Base-by-base conservation (phyloP, 495 filamentous ascomycete genomes). In the Lophium mytilinum region DNA sequence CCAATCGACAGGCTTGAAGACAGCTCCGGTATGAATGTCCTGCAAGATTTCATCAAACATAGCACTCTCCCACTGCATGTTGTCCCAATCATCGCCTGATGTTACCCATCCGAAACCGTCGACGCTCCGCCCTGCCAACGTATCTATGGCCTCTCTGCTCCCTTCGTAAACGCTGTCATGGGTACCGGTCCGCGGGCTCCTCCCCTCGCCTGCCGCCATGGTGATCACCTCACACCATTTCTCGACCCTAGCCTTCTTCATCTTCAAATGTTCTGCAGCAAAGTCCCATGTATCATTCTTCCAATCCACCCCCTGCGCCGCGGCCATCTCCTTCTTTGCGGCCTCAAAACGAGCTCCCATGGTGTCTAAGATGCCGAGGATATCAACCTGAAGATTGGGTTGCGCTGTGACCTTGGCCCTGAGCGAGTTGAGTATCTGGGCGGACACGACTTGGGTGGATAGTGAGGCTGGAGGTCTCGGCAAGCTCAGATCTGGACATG, bases 271-370 rank as follows among this genome's bases (percentile, higher is more conserved):
- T 49, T 66, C 42, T 57, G 63, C 63, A 52, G 63, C 60, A 49
- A 60, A 49, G 53, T 66, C 60, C 63, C 63, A 66, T 52, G 53
- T 63, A 55, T 66, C 60, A 59, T 63, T 66, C 47, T 66, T 43
- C 63, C 60, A 63, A 41, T 50, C 56, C 52, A 50, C 51, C 21
- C 63, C 63, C 46, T 63, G 60, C 56, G 63, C 63, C 51, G 55
- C 55, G 52, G 52, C 49, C 60, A 66, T 66, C 53, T 66, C 63
- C 47, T 63, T 56, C 55, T 63, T 66, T 57, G 60, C 63, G 52
- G 60, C 60, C 56, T 66, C 51, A 43, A 58, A 66, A 37, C 63
- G 60, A 47, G 52, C 55, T 56, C 9, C 60, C 63, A 66, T 63
- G 37, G 55, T 52, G 37, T 63, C 60, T 39, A 62, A 53, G 46